These are phyloP conservation scores for Epichloe uncinata DNA, from an alignment of 2,329 filamentous ascomycete genomes.

Conservation along the genomic window DNA sequence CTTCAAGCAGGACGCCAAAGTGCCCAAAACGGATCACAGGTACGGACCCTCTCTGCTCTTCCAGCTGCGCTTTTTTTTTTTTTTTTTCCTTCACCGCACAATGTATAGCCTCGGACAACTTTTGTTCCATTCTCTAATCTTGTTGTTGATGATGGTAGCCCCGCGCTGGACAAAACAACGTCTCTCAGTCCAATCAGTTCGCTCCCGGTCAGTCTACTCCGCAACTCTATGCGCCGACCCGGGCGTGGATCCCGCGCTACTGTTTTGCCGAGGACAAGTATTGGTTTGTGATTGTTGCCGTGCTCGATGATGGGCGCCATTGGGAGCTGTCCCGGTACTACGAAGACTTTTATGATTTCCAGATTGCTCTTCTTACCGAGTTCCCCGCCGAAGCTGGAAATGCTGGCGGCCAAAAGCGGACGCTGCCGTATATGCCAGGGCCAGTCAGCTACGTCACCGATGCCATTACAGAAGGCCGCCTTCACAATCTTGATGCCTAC, in stretches of 20 bases:
- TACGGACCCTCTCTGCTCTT: slow-evolving; percentile 8
- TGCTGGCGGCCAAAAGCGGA: slow-evolving; percentile 62
- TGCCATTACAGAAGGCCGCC: slow-evolving; percentile 82
- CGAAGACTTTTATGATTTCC: slow-evolving; percentile 97
- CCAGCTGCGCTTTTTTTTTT: neutral
- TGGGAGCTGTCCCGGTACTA: slow-evolving; percentile 95
- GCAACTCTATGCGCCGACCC: slow-evolving; percentile 60
- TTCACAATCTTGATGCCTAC: slow-evolving; percentile 89
- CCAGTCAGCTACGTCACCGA: slow-evolving; percentile 98
- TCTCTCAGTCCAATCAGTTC: slow-evolving; percentile 23
- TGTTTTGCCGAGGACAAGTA: slow-evolving; percentile 97
- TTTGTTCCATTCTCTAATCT: neutral
- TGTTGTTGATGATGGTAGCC: neutral
- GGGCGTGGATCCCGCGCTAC: slow-evolving; percentile 79
- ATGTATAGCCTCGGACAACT: too few species aligned
- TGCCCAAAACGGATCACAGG: slow-evolving; percentile 13
- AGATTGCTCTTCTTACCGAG: slow-evolving; percentile 83
- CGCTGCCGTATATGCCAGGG: slow-evolving; percentile 92
- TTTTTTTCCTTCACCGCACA: neutral
- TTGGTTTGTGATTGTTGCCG: slow-evolving; percentile 92
- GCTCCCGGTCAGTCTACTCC: slow-evolving; percentile 29
- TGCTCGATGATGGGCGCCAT: slow-evolving; percentile 76
- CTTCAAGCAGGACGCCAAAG: slow-evolving; percentile 29
- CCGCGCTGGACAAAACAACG: slow-evolving; percentile 15
- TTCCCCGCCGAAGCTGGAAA: slow-evolving; percentile 92